phyloP scores from a whole-genome alignment of 2,329 filamentous ascomycete genomes.

The Fusarium liriodendri region DNA sequence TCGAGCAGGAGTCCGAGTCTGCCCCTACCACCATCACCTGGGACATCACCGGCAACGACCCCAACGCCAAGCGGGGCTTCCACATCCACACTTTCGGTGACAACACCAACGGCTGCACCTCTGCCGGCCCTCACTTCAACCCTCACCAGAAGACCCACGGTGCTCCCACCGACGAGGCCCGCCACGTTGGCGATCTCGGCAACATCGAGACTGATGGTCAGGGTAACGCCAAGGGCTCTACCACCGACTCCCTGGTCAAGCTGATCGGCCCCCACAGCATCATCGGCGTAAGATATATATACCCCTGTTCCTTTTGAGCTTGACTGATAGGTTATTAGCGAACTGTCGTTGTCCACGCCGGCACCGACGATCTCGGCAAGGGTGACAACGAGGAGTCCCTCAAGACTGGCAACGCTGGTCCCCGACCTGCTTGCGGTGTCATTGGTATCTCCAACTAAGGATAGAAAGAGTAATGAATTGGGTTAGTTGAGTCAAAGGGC shows the following conservation, averaged over 20 bases:
- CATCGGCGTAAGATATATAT: conserved; percentile 76
- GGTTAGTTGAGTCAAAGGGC: conserved; percentile 16
- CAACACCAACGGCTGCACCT: conserved; percentile 99
- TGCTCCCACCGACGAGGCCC: conserved; percentile 81
- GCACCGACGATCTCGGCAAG: conserved; percentile 97
- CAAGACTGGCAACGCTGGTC: conserved; percentile 97
- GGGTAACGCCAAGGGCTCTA: conserved; percentile 87
- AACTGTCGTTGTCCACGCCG: conserved; percentile 92
- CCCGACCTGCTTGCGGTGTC: conserved; percentile 94
- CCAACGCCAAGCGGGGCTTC: conserved; percentile 97
- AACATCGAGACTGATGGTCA: conserved; percentile 96
- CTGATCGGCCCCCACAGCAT: conserved; percentile 96
- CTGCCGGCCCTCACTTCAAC: conserved; percentile 99
- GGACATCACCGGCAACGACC: conserved; percentile 91
- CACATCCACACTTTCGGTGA: conserved; percentile 99
- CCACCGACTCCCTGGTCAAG: conserved; percentile 88
- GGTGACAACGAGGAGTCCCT: conserved; percentile 93
- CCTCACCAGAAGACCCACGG: conserved; percentile 93
- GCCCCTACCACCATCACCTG: conserved; percentile 88
- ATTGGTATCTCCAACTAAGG: conserved; percentile 86
- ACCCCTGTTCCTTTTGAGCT: not conserved
- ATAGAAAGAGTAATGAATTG: not conserved
- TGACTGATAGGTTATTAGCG: conserved; percentile 65
- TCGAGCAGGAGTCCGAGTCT: conserved; percentile 90
- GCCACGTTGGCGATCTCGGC: conserved; percentile 97